phyloP scores from a whole-genome alignment of 2,329 filamentous ascomycete genomes.

The Fusarium sp. region DNA sequence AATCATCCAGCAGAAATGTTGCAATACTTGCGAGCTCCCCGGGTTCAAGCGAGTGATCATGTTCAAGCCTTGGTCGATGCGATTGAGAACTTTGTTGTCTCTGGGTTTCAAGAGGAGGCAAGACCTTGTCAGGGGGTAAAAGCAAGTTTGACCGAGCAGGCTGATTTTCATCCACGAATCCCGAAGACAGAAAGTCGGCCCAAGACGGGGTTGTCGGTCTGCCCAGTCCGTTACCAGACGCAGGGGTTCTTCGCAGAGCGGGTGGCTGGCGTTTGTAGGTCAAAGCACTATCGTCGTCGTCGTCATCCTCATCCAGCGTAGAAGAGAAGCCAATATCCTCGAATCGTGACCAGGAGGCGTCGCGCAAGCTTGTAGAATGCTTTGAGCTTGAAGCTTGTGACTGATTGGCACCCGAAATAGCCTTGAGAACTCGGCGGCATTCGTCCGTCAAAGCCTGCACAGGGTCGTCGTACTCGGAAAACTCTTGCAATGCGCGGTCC shows the following conservation, averaged over 20 bases:
- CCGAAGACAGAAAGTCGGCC: conserved; percentile 96
- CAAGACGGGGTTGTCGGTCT: conserved; percentile 96
- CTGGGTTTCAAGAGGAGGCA: conserved; percentile 81
- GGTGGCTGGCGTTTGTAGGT: conserved; percentile 50
- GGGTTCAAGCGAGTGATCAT: conserved; percentile 77
- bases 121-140: conserved; percentile 88
- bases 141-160: conserved; percentile 70
- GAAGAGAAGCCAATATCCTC: conserved; percentile 93
- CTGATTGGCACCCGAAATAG: conserved; percentile 89
- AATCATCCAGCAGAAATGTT: conserved; percentile 86
- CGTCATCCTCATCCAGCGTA: conserved; percentile 74
- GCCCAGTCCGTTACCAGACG: conserved; percentile 74
- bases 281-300: conserved; percentile 65
- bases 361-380: conserved; percentile 76
- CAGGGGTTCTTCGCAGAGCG: conserved; percentile 71
- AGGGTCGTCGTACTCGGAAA: conserved; percentile 89
- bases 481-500: conserved; percentile 83
- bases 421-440: conserved; percentile 87
- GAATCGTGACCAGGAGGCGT: conserved; percentile 96
- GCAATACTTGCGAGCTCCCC: conserved; percentile 95
- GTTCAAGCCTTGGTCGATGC: conserved; percentile 76
- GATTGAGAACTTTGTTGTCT: conserved; percentile 89
- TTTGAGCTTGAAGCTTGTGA: conserved; percentile 77
- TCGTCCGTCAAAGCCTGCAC: conserved; percentile 90
- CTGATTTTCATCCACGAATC: conserved; percentile 83